Evolutionary conservation across 768 basidiomycete species (phyloP).

Genomic region (Antrodiella citrinella): DNA sequence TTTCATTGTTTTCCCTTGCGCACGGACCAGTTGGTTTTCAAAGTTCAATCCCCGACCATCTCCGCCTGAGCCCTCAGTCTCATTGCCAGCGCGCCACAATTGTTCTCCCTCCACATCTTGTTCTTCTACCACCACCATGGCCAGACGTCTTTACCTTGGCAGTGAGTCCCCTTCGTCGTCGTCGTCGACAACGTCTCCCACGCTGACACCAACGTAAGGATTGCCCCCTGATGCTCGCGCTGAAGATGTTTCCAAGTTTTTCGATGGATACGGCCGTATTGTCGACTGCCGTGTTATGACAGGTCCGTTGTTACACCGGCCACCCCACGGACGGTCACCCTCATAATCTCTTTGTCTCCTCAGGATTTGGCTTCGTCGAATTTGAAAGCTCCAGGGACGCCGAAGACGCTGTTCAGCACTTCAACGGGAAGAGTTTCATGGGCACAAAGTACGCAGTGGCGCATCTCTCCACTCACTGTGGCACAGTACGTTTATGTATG

Average conservation of each 20-base stretch:
- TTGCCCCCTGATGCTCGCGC: constrained; percentile 78
- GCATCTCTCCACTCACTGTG: neutral
- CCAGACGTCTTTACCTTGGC: constrained; percentile 80
- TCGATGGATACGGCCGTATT: constrained; percentile 84
- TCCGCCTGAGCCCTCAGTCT: neutral
- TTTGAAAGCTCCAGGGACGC: constrained; percentile 93
- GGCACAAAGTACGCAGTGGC: constrained; percentile 58
- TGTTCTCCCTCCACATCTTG: constrained; percentile 8
- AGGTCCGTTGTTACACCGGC: constrained; percentile 37
- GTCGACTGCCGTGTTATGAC: constrained; percentile 94
- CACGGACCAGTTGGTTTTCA: constrained; percentile 20
- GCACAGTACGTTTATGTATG: neutral
- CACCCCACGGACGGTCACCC: neutral
- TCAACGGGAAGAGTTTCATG: constrained; percentile 86
- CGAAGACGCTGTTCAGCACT: constrained; percentile 82
- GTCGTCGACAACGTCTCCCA: neutral
- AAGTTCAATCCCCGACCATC: constrained; percentile 14
- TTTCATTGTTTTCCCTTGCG: constrained; percentile 11
- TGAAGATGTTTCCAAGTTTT: constrained; percentile 81
- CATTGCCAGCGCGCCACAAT: neutral
- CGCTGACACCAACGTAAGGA: constrained; percentile 32
- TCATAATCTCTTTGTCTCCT: neutral
- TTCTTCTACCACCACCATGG: constrained; percentile 47
- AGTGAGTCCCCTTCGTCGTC: constrained; percentile 37
- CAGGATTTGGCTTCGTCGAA: constrained; percentile 95